Evolutionary conservation across 345 rosid genomes (phyloP), one percentile per base, ranked within the genome.

Genomic region (Dovyalis caffra): DNA sequence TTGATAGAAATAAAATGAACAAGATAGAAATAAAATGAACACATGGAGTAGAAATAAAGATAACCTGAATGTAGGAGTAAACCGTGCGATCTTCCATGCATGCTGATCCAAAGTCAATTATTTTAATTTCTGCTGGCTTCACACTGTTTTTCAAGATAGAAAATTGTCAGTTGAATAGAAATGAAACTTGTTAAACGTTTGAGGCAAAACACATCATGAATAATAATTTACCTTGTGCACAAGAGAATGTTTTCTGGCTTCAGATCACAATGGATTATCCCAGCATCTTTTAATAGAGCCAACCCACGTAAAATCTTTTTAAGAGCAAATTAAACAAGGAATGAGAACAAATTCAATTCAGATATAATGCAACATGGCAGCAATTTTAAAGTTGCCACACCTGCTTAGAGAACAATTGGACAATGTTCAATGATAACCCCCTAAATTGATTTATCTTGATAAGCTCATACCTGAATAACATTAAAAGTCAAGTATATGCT

Each of bases 21-120:
- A 29, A n/a, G 53, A 78, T 34, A 71, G 63, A 64, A 67, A 61
- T 58, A 62, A 80, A 76, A 63, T 14, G 72, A 49, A 20, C 25
- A 29, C 29, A 28, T 32, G 25, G 2, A 12, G 25, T 66, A 71
- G 68, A 64, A 57, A 47, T 53, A 64, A 57, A 77, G 70, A 53
- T 74, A 81, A 96, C 99, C 98, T 96, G 99, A 79, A 96, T 93
- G 80, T 96, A 96, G 62, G 99, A 93, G 84, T 96, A 96, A 61
- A 96, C 97, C 79, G 99, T 96, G 69, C 90, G 97, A 78, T 92
- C 95, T 86, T 96, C 99, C 92, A 84, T 90, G 90, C 99, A 93
- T 70, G 98, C 99, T 62, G 99, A 93, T 84, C 98, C 99, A 78
- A 96, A 96, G 88, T 96, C 99, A 57, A 96, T 96, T 82, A 96